Evolutionary conservation across 1,139 yeast genomes (phyloP), one percentile per base, ranked within the genome.

Genomic region (Geotrichum aggregatum): DNA sequence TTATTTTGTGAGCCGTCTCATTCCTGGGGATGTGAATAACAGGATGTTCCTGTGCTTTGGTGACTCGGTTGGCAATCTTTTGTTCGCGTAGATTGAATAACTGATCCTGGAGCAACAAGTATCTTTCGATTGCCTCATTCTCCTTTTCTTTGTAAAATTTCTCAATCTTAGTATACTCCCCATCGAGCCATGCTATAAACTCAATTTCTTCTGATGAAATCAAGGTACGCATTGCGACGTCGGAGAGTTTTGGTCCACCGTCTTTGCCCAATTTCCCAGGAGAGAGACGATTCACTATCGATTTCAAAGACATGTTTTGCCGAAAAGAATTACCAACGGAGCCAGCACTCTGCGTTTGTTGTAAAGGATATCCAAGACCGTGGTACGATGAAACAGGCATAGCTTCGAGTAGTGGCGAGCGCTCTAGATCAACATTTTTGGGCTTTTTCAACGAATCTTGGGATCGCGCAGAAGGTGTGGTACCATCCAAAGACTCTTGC

Each of bases 81-180:
- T 84, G 91, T 44, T 80, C 82, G 51, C 80, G 73, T 55, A 87
- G 64, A 56, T 80, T 83, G 56, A 76, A 76, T 44, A 87, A 65
- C 64, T 87, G 95, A 58, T 80, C 86, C 60, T 84, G 86, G 21
- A 87, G 65, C 8, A 83, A 65, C 14, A 81, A 68, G 59, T 78
- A 83, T 56, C 91, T 71, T 53, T 80, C 80, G 45, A 80, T 75
- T 0, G 78, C 80, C 40, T 80, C 84, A 31, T 73, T 73, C 61
- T 86, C 94, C 60, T 76, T 80, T 42, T 76, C 79, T 44, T 66
- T 70, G 65, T 77, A 87, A 63, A 87, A 87, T 0, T 42, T 53
- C 47, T 85, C 82, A 10, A 87, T 84, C 63, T 82, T 84, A 2
- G 49, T 55, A 21, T 83, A 71, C 63, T 87, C 82, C 0, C 60